Percentiles rank a stretch among this genome's conserved stretches.
phyloP scores from a whole-genome alignment of 306 rosid genomes.

The Acacia melanoxylon region DNA sequence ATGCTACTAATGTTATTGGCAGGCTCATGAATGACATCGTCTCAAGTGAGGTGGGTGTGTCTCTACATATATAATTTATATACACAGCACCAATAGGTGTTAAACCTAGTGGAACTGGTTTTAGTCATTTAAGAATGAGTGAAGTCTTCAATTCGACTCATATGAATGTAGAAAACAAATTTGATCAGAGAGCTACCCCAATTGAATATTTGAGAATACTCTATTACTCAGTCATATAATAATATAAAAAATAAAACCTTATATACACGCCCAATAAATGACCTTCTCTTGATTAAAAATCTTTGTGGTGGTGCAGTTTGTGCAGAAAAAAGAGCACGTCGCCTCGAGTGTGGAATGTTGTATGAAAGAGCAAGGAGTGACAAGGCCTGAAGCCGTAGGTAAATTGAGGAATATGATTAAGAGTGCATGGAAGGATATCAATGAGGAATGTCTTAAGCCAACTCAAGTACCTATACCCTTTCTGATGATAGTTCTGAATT shows the following conservation, averaged over 20 bases:
- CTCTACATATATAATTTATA: background rate
- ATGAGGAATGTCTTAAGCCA: background rate
- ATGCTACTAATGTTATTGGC: background rate
- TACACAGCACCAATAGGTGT: too few relatives aligned
- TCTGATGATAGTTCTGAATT: background rate
- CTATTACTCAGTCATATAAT: too few relatives aligned
- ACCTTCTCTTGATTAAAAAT: background rate
- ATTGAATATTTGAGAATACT: too few relatives aligned
- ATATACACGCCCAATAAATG: too few relatives aligned
- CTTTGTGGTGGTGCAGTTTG: background rate
- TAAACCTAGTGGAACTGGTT: too few relatives aligned
- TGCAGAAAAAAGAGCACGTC: background rate
- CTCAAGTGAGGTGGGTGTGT: background rate
- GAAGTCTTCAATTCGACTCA: too few relatives aligned
- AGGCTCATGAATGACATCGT: background rate
- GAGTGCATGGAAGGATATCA: constrained; percentile 11
- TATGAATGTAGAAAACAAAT: too few relatives aligned
- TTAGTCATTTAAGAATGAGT: too few relatives aligned
- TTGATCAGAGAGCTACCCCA: too few relatives aligned
- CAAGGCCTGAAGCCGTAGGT: constrained; percentile 15
- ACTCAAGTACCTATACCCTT: background rate
- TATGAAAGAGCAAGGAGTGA: constrained; percentile 8
- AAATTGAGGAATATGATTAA: background rate
- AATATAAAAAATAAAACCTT: too few relatives aligned
- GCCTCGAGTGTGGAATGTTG: constrained; percentile 21